These are phyloP conservation scores for Hypsizygus ulmarius DNA, from an alignment of 1,284 basidiomycete species.

Conservation along the genomic window DNA sequence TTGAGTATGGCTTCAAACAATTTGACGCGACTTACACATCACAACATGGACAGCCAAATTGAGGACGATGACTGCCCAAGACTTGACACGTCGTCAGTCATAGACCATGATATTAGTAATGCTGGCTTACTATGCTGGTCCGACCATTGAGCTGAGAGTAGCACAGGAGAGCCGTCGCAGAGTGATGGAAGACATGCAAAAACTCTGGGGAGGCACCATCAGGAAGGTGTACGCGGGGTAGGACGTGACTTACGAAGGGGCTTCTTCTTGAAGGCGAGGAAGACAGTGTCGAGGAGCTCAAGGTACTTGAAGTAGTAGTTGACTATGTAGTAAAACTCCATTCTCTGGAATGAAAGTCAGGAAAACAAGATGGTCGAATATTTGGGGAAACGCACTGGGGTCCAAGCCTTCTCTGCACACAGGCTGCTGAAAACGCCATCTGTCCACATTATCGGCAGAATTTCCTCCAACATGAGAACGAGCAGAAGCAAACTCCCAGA, in stretches of 20 bases:
- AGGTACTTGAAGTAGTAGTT: slow-evolving; percentile 98
- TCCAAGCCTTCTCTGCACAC: slow-evolving; percentile 81
- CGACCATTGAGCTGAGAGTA: slow-evolving; percentile 92
- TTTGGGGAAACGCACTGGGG: slow-evolving; percentile 55
- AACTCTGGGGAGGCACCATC: slow-evolving; percentile 58
- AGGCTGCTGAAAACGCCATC: slow-evolving; percentile 76
- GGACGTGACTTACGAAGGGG: slow-evolving; percentile 68
- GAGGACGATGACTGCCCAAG: slow-evolving; percentile 93
- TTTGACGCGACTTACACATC: slow-evolving; percentile 75
- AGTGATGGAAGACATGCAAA: slow-evolving; percentile 98
- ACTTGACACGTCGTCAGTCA: slow-evolving; percentile 45
- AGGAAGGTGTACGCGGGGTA: slow-evolving; percentile 5
- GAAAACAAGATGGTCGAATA: slow-evolving; percentile 13
- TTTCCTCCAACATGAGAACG: slow-evolving; percentile 87
- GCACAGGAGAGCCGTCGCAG: slow-evolving; percentile 95
- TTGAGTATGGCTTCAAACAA: neutral
- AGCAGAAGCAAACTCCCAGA: slow-evolving; percentile 81
- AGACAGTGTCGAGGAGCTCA: slow-evolving; percentile 93
- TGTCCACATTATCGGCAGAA: slow-evolving; percentile 72
- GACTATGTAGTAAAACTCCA: slow-evolving; percentile 95
- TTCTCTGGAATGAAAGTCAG: slow-evolving; percentile 45
- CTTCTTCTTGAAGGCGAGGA: slow-evolving; percentile 98
- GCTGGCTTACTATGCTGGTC: slow-evolving; percentile 75
- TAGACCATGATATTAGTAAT: slow-evolving; percentile 11
- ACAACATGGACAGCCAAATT: slow-evolving; percentile 96